These are phyloP conservation scores for Podaxis sp. DNA, from an alignment of 768 basidiomycete species.

Conservation along the genomic window DNA sequence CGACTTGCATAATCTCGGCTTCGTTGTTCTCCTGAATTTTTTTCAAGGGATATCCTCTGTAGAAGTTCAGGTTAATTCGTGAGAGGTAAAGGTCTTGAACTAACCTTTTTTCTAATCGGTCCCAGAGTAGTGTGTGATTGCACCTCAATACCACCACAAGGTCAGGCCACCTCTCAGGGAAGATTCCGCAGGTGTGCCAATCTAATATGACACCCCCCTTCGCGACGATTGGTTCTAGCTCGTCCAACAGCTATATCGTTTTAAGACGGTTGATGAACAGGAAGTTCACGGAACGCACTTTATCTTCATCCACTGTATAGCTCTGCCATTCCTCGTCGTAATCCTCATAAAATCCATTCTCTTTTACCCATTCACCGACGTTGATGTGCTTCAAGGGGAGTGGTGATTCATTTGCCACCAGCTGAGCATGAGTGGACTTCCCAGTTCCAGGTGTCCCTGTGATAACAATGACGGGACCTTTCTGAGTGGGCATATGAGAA, in stretches of 20 bases:
- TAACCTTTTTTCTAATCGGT: slow-evolving; percentile 85
- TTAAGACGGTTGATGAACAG: slow-evolving; percentile 10
- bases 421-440: slow-evolving; percentile 88
- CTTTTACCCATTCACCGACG: slow-evolving; percentile 86
- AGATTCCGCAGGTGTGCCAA: slow-evolving; percentile 92
- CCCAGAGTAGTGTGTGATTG: slow-evolving; percentile 84
- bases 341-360: slow-evolving; percentile 71
- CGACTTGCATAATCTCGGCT: slow-evolving; percentile 95
- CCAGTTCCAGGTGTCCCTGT: slow-evolving; percentile 96
- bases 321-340: slow-evolving; percentile 95
- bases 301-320: slow-evolving; percentile 94
- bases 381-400: slow-evolving; percentile 79
- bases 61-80: not conserved
- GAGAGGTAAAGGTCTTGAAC: slow-evolving; percentile 16
- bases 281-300: slow-evolving; percentile 46
- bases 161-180: slow-evolving; percentile 96
- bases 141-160: slow-evolving; percentile 91
- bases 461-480: slow-evolving; percentile 70
- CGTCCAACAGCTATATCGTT: slow-evolving; percentile 69
- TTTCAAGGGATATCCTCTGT: slow-evolving; percentile 79
- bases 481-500: slow-evolving; percentile 11
- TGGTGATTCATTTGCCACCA: slow-evolving; percentile 71
- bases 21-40: slow-evolving; percentile 99
- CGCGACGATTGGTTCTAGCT: slow-evolving; percentile 68
- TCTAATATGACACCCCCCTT: slow-evolving; percentile 83